Base-by-base conservation (phyloP, 208 protist genomes). In the Tetramitus jugosus region DNA sequence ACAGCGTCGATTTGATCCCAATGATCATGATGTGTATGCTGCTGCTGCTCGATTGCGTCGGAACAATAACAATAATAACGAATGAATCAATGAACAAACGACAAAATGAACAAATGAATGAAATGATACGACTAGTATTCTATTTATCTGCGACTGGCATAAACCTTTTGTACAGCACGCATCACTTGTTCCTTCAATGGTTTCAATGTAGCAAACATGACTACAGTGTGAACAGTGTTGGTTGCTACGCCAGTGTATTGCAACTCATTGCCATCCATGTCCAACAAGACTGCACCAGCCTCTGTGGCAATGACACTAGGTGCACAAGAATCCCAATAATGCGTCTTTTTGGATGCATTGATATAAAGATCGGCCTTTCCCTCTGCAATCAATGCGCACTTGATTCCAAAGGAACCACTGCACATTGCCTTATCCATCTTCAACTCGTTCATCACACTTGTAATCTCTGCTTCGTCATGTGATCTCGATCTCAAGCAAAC, bases 331-430 rank as follows among this genome's bases (percentile, higher is more conserved):
- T 74, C 67, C 67, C 67, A 74, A 74, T 74, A 74, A 74, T 29
- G 35, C 14, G 17, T 53, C 26, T 53, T 45, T 26, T 13, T 4
- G 13, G 45, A 49, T 3, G 17, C 3, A 20, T 74, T 74, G 26
- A 74, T 13, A 74, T 74, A 74, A 39, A 74, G 53, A 53, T 74
- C 67, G 8, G 35, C 67, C 13, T 56, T 53, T 39, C 67, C 67
- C 17, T 10, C 7, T 37, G 42, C 67, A 74, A 74, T 43, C 8
- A n/a, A 35, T 53, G n/a, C 29, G 35, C 14, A 35, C 37, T 74
- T 74, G 29, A 35, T 53, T 53, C 67, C 67, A 45, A 74, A 53
- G 26, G 31, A 43, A 43, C 67, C 67, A 74, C 42, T 35, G 4
- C 2, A 13, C 0, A 74, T 39, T 43, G 39, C 67, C 42, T n/a